These are phyloP conservation scores for Fusarium pseudonygamai DNA, from an alignment of 2,329 filamentous ascomycete genomes.

Conservation along the genomic window DNA sequence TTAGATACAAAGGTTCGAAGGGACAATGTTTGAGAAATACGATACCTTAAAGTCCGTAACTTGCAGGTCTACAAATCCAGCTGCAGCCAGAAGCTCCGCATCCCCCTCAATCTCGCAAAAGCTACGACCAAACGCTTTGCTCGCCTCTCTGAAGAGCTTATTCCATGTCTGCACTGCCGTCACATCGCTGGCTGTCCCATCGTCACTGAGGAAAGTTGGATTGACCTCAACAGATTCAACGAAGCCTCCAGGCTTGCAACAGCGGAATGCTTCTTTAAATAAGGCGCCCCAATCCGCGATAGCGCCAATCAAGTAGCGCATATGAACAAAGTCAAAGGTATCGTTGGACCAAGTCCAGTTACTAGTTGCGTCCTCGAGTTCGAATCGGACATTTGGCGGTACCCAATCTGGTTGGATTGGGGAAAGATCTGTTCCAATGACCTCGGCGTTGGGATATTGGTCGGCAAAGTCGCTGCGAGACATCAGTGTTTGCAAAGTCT, in stretches of 20 bases:
- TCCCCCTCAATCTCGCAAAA: neutral
- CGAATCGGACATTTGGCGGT: neutral
- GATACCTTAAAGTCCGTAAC: conserved; percentile 2
- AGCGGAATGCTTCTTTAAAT: neutral
- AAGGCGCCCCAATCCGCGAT: neutral
- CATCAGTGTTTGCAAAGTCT: neutral
- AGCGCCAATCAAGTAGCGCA: neutral
- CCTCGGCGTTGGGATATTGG: neutral
- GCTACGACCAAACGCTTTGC: neutral
- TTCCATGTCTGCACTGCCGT: neutral
- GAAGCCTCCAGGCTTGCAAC: neutral
- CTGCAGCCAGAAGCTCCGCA: neutral
- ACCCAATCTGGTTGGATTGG: neutral
- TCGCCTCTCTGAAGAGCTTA: neutral
- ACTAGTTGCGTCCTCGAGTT: neutral
- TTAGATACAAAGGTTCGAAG: neutral
- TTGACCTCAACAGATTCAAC: neutral
- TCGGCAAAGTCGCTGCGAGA: neutral
- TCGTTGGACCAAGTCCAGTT: neutral
- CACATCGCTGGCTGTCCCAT: neutral
- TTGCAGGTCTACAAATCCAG: conserved; percentile 7
- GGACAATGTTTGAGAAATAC: accelerated
- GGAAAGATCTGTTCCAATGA: neutral
- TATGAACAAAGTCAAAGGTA: neutral
- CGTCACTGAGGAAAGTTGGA: neutral